A percentile compares a stretch with the other conserved stretches of the same genome.
Evolutionary conservation across 192 early-diverging fungal species (phyloP).

Genomic region (Gonapodya prolifera): DNA sequence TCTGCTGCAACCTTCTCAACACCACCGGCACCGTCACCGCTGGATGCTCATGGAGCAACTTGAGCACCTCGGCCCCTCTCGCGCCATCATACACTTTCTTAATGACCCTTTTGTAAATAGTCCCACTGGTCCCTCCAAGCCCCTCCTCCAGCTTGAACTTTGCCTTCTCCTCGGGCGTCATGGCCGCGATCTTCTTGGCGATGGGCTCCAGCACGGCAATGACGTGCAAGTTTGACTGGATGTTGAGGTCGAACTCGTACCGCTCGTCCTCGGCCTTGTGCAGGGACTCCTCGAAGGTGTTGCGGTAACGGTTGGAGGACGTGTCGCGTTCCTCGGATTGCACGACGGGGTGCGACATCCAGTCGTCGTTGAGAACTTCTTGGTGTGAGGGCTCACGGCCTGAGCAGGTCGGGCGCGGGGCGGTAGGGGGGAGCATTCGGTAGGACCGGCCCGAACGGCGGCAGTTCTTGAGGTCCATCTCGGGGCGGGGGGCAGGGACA

Average conservation of each 20-base stretch:
- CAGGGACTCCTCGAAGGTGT: constrained; percentile 82
- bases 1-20: constrained; percentile 88
- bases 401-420: constrained; percentile 50
- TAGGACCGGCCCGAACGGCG: constrained; percentile 45
- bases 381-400: constrained; percentile 84
- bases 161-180: constrained; percentile 64
- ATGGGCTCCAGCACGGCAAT: constrained; percentile 88
- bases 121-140: constrained; percentile 70
- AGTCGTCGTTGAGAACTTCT: constrained; percentile 95
- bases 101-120: constrained; percentile 83
- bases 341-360: constrained; percentile 87
- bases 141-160: constrained; percentile 61
- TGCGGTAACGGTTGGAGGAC: constrained; percentile 82
- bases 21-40: constrained; percentile 86
- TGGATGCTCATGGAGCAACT: constrained; percentile 83
- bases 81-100: constrained; percentile 89
- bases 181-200: constrained; percentile 64
- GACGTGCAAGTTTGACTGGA: constrained; percentile 80
- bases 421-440: constrained; percentile 28
- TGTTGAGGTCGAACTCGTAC: constrained; percentile 95
- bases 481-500: constrained; percentile 39
- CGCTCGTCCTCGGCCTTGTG: constrained; percentile 94
- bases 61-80: constrained; percentile 77
- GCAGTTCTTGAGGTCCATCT: constrained; percentile 48
- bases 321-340: constrained; percentile 84